These are phyloP conservation scores for Quercus aquifolioides DNA, from an alignment of 306 rosid genomes.

Conservation along the genomic window DNA sequence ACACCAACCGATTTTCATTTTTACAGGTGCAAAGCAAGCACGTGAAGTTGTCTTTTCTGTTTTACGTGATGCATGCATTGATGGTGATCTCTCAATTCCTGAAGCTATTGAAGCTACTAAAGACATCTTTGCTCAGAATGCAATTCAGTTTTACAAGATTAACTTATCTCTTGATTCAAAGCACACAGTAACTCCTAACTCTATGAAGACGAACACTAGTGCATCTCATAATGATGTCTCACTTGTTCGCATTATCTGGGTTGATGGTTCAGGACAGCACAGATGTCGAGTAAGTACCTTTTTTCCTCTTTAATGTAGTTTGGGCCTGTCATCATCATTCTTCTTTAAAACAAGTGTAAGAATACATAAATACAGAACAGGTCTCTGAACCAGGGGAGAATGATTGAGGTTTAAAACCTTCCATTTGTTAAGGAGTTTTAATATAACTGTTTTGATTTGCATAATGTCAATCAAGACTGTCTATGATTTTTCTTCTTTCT, in stretches of 20 bases:
- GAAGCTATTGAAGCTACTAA: constrained; percentile 80
- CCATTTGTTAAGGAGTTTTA: too few species aligned
- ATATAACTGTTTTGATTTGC: too few species aligned
- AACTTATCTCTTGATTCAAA: constrained; percentile 27
- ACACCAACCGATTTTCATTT: constrained; percentile 22
- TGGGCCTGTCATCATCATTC: constrained; percentile 1
- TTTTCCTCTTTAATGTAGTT: background rate
- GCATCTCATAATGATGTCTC: constrained; percentile 36
- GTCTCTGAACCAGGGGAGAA: background rate
- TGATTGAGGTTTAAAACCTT: too few species aligned
- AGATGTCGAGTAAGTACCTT: constrained; percentile 77
- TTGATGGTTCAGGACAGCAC: constrained; percentile 78
- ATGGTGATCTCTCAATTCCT: constrained; percentile 71
- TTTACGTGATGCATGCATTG: constrained; percentile 63
- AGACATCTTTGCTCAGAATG: constrained; percentile 70
- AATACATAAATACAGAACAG: background rate
- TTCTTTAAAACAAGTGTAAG: background rate
- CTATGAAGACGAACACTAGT: constrained; percentile 29
- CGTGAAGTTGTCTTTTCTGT: constrained; percentile 76
- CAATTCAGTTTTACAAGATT: constrained; percentile 67
- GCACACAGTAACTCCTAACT: constrained; percentile 15
- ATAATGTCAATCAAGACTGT: too few species aligned
- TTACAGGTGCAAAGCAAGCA: constrained; percentile 75
- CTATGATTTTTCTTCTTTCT: background rate
- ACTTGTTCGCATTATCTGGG: constrained; percentile 76